Conservation (phyloP, 305 asterid genomes). For the Solanum hybrid region DNA sequence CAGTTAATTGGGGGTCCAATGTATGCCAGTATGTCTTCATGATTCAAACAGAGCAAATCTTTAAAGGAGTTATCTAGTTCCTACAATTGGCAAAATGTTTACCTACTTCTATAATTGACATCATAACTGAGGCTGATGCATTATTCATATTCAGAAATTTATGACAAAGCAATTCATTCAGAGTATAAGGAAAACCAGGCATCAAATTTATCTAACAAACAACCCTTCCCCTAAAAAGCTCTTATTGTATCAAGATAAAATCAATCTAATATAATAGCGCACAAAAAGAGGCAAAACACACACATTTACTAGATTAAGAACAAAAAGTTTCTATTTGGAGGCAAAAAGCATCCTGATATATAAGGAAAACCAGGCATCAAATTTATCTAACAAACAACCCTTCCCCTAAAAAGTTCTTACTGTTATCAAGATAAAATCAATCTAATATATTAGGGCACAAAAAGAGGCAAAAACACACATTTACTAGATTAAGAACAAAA, state of each 20-base stretch:
- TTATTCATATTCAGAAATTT: background rate
- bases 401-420: no score
- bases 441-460: no score
- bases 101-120: background rate
- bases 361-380: no score
- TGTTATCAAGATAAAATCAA: no score
- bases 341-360: no score
- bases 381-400: no score
- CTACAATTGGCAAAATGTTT: background rate
- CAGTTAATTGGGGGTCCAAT: background rate
- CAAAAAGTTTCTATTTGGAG: no score
- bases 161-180: background rate
- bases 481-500: background rate
- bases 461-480: no score
- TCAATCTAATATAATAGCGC: background rate
- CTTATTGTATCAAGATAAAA: background rate
- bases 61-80: background rate
- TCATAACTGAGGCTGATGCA: background rate
- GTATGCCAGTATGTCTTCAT: background rate
- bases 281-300: background rate
- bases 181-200: background rate
- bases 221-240: background rate
- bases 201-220: background rate
- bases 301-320: no score
- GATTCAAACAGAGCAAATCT: background rate